Conservation (phyloP, 805 yeast species). For the Maudiozyma saulgeensis region DNA sequence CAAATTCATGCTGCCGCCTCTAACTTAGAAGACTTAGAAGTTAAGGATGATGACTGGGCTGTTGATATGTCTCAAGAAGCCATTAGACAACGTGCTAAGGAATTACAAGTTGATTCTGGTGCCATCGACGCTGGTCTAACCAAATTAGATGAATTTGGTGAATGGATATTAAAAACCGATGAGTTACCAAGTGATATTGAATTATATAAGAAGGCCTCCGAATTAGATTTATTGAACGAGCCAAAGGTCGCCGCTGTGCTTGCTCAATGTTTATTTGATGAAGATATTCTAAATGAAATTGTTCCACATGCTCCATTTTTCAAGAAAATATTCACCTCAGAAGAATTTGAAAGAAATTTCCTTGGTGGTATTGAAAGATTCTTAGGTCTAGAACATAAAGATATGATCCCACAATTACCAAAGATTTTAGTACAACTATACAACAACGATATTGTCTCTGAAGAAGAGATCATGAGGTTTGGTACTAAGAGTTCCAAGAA, state of each 20-base stretch:
- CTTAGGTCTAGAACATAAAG: constrained; percentile 72
- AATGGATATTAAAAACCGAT: constrained; percentile 58
- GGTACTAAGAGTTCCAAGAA: constrained; percentile 86
- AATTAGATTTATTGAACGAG: constrained; percentile 59
- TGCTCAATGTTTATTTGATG: constrained; percentile 82
- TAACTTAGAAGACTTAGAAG: constrained; percentile 49
- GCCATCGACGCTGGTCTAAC: constrained; percentile 34
- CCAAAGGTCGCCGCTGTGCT: constrained; percentile 80
- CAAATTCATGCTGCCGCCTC: constrained; percentile 82
- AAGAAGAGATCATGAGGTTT: constrained; percentile 73
- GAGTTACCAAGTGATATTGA: constrained; percentile 78
- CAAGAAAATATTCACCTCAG: constrained; percentile 53
- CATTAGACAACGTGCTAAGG: constrained; percentile 81
- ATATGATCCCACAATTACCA: constrained; percentile 62
- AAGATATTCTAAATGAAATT: constrained; percentile 63
- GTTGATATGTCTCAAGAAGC: constrained; percentile 97
- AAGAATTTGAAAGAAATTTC: constrained; percentile 74
- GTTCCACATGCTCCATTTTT: constrained; percentile 74
- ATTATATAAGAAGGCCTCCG: constrained; percentile 80
- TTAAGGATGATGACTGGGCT: constrained; percentile 92
- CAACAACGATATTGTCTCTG: constrained; percentile 75
- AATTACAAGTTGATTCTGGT: constrained; percentile 57
- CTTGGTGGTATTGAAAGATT: constrained; percentile 95
- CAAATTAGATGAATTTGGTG: constrained; percentile 71
- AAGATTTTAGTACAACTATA: constrained; percentile 74